Percentiles rank a stretch among this genome's conserved stretches.
These are phyloP conservation scores for Thraustotheca clavata DNA, from an alignment of 352 stramenopile species.

Conservation along the genomic window DNA sequence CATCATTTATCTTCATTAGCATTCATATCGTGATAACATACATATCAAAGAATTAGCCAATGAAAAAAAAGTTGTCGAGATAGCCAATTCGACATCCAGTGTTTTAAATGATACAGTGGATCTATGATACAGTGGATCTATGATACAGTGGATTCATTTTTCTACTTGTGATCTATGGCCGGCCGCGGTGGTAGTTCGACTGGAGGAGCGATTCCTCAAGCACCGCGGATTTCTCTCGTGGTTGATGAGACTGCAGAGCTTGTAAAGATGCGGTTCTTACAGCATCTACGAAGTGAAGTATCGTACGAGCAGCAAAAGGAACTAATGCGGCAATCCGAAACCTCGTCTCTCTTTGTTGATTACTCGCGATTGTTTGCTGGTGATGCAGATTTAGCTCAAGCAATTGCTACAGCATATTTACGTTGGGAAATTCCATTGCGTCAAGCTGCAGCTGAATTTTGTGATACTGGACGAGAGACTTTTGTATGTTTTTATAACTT, in stretches of 20 bases:
- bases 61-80: no score
- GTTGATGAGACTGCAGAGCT: constrained; percentile 69
- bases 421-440: constrained; percentile 52
- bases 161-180: constrained; percentile 3
- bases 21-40: no score
- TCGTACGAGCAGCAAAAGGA: constrained; percentile 81
- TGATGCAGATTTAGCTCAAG: constrained; percentile 69
- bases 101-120: no score
- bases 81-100: no score
- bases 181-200: neutral
- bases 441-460: constrained; percentile 21
- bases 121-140: no score
- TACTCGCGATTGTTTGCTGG: constrained; percentile 79
- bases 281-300: constrained; percentile 75
- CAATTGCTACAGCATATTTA: constrained; percentile 79
- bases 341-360: constrained; percentile 82
- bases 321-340: constrained; percentile 81
- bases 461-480: constrained; percentile 42
- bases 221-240: constrained; percentile 22
- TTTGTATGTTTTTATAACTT: constrained; percentile 89
- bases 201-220: neutral
- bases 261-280: constrained; percentile 74
- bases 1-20: no score
- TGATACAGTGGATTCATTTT: no score
- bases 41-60: no score